Base-by-base conservation (phyloP, 1,284 basidiomycete genomes). In the Quambalaria eucalypti region DNA sequence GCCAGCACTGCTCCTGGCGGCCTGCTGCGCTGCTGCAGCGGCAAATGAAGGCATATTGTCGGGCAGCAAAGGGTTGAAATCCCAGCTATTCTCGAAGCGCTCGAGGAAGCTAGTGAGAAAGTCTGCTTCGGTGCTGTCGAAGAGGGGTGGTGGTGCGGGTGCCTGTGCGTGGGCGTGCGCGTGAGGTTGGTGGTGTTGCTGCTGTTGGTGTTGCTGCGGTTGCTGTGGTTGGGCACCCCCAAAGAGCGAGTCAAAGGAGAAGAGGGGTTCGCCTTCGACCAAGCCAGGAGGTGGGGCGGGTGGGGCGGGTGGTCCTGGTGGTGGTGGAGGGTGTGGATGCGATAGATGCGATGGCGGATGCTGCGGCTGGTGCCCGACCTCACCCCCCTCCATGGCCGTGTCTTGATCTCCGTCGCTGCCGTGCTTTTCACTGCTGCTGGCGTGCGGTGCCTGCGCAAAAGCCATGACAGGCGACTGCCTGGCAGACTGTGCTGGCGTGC, bases 11-110 rank as follows among this genome's bases (percentile, higher is more conserved):
- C 36, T 21, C 63, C 38, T 62, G 57, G 25, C 61, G 55, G 0
- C 60, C 57, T n/a, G 61, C 59, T 12, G 59, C 23, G 64, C 64
- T 14, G 61, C 59, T 12, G 66, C 68, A 2, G 65, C 64, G 6
- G 67, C 65, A 53, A 71, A 71, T 54, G 63, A 65, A 1, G 69
- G 69, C 65, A 71, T 61, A 12, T 65, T 63, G 26, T 66, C 62
- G 2, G 69, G 69, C 9, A 71, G 50, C 10, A 55, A 57, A 1
- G 69, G 69, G 38, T 71, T 65, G 54, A 71, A 71, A 40, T 71
- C 66, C 62, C 64, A 69, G 44, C 40, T 40, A 21, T 12, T 21
- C 39, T 71, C 66, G 38, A 71, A 69, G 8, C 68, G 63, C 48
- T 64, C 61, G 28, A 71, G 49, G 55, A 71, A 71, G 54, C 59